Evolutionary conservation across 2,329 filamentous ascomycete genomes (phyloP).

Genomic region (Ophiostoma pallidulum): DNA sequence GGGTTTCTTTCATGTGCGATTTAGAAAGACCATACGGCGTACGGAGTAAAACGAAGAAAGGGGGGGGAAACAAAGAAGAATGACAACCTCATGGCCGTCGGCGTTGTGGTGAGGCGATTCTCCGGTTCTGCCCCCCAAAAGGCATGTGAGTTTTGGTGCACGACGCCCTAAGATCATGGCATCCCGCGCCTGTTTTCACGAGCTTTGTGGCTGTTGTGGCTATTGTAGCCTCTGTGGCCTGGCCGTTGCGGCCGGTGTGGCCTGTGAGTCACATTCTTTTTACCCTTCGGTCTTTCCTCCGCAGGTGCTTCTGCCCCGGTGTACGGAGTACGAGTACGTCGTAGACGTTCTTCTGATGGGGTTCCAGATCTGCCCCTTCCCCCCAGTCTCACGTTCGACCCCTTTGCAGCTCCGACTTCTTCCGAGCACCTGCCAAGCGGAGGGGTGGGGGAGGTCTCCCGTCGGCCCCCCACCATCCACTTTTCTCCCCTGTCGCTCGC

Average conservation of each 20-base stretch:
- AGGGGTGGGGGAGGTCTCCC: too few relatives aligned
- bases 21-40: too few relatives aligned
- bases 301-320: too few relatives aligned
- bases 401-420: conserved; percentile 8
- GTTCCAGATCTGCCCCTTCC: too few relatives aligned
- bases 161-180: not conserved
- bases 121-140: too few relatives aligned
- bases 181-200: not conserved
- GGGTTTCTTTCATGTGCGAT: not conserved
- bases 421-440: not conserved
- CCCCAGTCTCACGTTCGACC: not conserved
- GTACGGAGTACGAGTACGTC: too few relatives aligned
- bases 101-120: not conserved
- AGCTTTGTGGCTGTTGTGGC: not conserved
- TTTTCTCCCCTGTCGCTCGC: not conserved
- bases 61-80: not conserved
- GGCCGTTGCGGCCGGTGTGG: not conserved
- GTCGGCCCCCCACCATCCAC: not conserved
- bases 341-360: too few relatives aligned
- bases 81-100: too few relatives aligned
- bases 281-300: too few relatives aligned
- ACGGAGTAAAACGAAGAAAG: too few relatives aligned
- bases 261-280: conserved; percentile 1
- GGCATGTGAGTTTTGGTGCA: too few relatives aligned
- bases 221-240: not conserved